Conservation (phyloP, 1,284 basidiomycete genomes). For the Marasmius tenuissimus region DNA sequence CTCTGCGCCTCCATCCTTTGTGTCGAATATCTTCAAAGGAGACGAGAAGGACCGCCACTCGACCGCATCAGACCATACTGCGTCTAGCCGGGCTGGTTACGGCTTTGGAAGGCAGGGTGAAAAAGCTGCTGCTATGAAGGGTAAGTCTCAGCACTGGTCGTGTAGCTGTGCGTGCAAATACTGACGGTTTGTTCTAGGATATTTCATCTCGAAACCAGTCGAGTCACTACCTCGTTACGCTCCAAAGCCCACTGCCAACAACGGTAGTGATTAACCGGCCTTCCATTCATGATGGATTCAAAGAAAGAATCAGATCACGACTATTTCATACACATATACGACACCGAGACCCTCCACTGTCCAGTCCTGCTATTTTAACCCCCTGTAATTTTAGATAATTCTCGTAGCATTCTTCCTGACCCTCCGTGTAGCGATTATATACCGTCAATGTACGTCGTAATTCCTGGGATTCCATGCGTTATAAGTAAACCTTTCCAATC, state of each 20-base stretch:
- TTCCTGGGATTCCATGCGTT: not conserved
- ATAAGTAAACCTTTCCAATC: too few species aligned
- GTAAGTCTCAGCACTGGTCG: slow-evolving; percentile 25
- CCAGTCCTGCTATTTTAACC: too few species aligned
- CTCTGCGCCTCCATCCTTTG: slow-evolving; percentile 33
- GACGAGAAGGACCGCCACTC: slow-evolving; percentile 32
- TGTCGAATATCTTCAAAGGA: slow-evolving; percentile 33
- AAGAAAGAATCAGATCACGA: too few species aligned
- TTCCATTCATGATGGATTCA: not conserved
- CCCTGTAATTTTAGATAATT: not conserved
- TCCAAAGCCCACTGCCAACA: slow-evolving; percentile 9
- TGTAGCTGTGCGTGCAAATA: slow-evolving; percentile 1
- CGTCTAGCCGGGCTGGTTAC: slow-evolving; percentile 43
- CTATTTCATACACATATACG: too few species aligned
- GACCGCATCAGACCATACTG: slow-evolving; percentile 16
- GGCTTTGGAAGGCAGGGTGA: slow-evolving; percentile 78
- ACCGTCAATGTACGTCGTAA: not conserved
- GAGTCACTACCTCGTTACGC: slow-evolving; percentile 58
- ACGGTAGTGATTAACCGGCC: not conserved
- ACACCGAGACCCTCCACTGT: too few species aligned
- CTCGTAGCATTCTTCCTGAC: not conserved
- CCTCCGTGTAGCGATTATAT: not conserved
- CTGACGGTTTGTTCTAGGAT: slow-evolving; percentile 27
- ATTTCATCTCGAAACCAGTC: slow-evolving; percentile 54
- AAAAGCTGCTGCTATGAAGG: slow-evolving; percentile 65